Evolutionary conservation across 192 early-diverging fungal genomes (phyloP), one percentile per base, ranked within the genome.

Genomic region (Rhizophagus prolifer): DNA sequence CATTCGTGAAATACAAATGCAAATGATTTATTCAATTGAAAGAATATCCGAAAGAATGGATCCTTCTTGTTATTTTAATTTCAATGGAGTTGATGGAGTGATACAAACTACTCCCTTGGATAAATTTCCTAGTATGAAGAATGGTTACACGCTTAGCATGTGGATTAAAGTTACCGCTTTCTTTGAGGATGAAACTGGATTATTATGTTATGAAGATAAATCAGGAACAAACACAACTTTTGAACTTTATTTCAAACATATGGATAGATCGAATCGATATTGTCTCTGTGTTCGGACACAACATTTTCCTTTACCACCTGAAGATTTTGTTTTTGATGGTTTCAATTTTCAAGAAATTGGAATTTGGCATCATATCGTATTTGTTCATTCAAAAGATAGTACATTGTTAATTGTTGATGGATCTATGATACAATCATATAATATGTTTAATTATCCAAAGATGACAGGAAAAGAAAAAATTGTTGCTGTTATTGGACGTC

Each of bases 21-120:
- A 83, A 71, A 83, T 83, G 82, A 83, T 83, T 78, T 83, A 83
- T 25, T 79, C 82, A 9, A 83, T 83, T 72, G 82, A 83, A 54
- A 78, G 80, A 58, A 81, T 83, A 19, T 83, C 82, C 16, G 82
- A 83, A 72, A 69, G 82, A n/a, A 80, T 83, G 19, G 82, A 83
- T 54, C 82, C 82, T 36, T 79, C 82, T 21, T 77, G 77, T 21
- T 83, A 83, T 59, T 83, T 83, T 65, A 83, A 83, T 68, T 83
- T 83, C 26, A 83, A 83, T 38, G 82, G 82, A 16, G 54, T 83
- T 13, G 61, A 83, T 30, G 77, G 79, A 9, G 78, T 77, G n/a
- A 36, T 83, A 47, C 78, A 78, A 46, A 83, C 82, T 23, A 30
- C 76, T 25, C 75, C 82, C 28, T 64, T 83, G 8, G 82, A 83